Evolutionary conservation across 1,139 yeast genomes (phyloP), one percentile per base, ranked within the genome.

Genomic region (Arxiozyma slooffiae): DNA sequence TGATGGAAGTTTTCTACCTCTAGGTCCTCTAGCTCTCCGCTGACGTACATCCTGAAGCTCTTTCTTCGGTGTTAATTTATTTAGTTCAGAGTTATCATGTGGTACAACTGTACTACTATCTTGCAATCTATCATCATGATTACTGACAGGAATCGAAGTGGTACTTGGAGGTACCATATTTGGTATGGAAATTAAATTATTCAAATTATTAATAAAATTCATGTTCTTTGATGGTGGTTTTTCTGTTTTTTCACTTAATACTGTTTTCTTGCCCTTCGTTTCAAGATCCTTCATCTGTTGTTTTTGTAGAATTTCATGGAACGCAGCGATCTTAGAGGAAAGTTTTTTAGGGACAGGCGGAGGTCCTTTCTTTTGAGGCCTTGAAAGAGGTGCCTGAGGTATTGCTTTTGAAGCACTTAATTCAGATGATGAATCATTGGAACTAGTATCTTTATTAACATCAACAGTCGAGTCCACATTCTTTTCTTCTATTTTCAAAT

Each of bases 341-440:
- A 86, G 80, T 57, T 84, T 84, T 61, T 83, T 83, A 1, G 90
- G 90, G 38, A 80, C 81, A 34, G 81, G 82, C 4, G 89, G 89
- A 14, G 85, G 84, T 5, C 55, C 55, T 26, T 52, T 53, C 39
- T 55, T 60, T 24, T 55, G 54, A 8, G 57, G 55, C 17, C 58
- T 48, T 8, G 51, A 48, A 14, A 57, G 34, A n/a, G 48, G 48
- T 4, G 46, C 22, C n/a, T 20, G 42, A 41, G 47, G 48, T 44
- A n/a, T n/a, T 37, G 18, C 26, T 26, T 46, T 34, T 30, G 48
- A 22, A 7, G 17, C 34, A 7, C 14, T 20, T 16, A 11, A 17
- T 17, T 21, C 9, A 26, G 23, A 26, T 17, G 37, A 14, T 14
- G n/a, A 11, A 16, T 4, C 6, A 11, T 30, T 14, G 6, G 36